Conservation (phyloP, 164 flowering plant species). For the Akebia trifoliata region DNA sequence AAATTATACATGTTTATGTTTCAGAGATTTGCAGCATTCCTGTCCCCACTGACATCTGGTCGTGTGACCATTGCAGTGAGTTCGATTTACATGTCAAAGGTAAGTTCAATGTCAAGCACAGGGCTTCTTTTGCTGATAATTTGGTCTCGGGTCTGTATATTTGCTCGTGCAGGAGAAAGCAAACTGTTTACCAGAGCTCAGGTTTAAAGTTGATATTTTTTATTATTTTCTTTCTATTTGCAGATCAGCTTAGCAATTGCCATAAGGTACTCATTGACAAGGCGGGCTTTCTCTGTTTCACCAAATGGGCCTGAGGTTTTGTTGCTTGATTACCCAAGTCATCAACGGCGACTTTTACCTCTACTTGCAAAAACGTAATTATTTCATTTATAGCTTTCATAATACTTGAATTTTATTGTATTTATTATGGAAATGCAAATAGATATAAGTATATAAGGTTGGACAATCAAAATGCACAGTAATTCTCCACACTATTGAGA, state of each 20-base stretch:
- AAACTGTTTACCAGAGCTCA: too few species aligned
- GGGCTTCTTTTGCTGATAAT: neutral
- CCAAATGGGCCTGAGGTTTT: constrained; percentile 79
- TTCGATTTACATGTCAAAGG: constrained; percentile 79
- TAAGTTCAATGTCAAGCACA: constrained; percentile 9
- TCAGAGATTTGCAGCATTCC: constrained; percentile 96
- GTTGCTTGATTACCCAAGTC: constrained; percentile 96
- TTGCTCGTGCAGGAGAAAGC: too few species aligned
- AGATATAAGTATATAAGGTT: too few species aligned
- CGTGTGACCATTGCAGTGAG: constrained; percentile 74
- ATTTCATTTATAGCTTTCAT: constrained; percentile 1
- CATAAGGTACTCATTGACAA: constrained; percentile 72
- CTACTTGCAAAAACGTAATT: constrained; percentile 94
- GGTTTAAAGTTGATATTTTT: too few species aligned
- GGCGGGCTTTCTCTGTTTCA: constrained; percentile 77
- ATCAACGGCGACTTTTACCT: constrained; percentile 88
- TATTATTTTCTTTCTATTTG: too few species aligned
- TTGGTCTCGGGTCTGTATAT: neutral
- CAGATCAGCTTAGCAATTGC: constrained; percentile 88
- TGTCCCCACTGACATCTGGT: constrained; percentile 92
- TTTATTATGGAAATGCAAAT: too few species aligned
- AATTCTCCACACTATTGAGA: too few species aligned
- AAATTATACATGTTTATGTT: constrained; percentile 7
- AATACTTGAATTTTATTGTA: too few species aligned
- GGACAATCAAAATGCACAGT: too few species aligned